A percentile compares a stretch with the other conserved stretches of the same genome.
Conservation (phyloP, 306 rosid genomes). For the Senna siamea region DNA sequence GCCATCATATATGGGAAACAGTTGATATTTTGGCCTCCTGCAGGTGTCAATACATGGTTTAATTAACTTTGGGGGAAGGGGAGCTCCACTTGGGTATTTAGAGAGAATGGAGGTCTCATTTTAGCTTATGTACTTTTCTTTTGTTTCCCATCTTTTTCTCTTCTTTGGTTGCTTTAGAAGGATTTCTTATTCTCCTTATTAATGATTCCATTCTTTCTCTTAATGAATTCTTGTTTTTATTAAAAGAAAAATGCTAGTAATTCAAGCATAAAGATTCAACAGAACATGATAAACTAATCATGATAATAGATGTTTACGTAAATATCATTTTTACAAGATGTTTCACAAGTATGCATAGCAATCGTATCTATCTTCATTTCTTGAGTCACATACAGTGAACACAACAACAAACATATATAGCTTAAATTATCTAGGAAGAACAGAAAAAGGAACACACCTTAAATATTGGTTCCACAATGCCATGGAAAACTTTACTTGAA, state of each 20-base stretch:
- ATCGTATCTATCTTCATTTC: constrained; percentile 19
- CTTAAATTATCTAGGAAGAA: constrained; percentile 19
- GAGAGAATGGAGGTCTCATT: neutral
- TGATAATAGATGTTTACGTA: constrained; percentile 7
- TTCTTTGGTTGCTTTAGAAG: neutral
- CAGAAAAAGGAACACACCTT: constrained; percentile 55
- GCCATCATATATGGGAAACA: neutral
- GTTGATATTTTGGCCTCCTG: neutral
- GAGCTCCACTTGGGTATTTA: neutral
- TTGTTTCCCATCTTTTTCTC: neutral
- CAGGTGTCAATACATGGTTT: neutral
- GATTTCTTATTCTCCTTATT: neutral
- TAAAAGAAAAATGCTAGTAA: constrained; percentile 15
- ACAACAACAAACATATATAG: constrained; percentile 24
- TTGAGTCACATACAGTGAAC: constrained; percentile 23
- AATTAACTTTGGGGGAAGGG: neutral
- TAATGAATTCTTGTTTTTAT: neutral
- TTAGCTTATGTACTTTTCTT: neutral
- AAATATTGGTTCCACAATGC: constrained; percentile 86
- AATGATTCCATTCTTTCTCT: neutral
- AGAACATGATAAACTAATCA: constrained; percentile 31
- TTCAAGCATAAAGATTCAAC: constrained; percentile 29
- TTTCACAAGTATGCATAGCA: constrained; percentile 8
- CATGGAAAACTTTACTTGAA: constrained; percentile 91
- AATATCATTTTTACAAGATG: constrained; percentile 27